phyloP scores from a whole-genome alignment of 179 eudicot genomes.

The Camellia oleifera region DNA sequence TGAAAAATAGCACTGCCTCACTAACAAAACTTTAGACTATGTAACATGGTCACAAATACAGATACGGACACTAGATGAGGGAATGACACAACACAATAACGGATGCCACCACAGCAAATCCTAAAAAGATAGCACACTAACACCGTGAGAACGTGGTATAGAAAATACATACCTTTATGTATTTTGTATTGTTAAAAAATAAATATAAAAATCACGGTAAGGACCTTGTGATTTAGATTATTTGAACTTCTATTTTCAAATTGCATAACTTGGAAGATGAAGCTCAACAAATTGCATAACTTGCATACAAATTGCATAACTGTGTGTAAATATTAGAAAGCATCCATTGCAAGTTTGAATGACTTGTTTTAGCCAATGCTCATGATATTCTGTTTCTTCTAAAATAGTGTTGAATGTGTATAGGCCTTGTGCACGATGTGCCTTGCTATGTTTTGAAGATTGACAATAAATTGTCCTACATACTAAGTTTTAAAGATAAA shows the following conservation, averaged over 20 bases:
- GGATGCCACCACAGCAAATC: neutral
- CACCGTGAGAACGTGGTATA: neutral
- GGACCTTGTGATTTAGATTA: neutral
- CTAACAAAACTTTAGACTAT: neutral
- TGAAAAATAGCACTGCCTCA: neutral
- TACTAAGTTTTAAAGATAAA: too few relatives aligned
- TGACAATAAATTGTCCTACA: too few relatives aligned
- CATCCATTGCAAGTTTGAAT: too few relatives aligned
- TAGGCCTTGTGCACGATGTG: too few relatives aligned
- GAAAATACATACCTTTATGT: neutral
- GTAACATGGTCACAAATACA: neutral
- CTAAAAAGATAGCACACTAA: neutral
- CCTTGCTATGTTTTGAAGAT: too few relatives aligned
- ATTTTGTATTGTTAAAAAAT: neutral
- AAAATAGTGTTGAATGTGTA: too few relatives aligned
- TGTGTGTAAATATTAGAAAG: too few relatives aligned
- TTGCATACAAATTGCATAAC: too few relatives aligned
- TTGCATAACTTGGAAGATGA: neutral
- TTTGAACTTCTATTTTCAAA: neutral
- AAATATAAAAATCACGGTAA: too few relatives aligned
- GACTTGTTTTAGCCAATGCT: too few relatives aligned
- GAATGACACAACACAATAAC: neutral
- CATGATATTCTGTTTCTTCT: too few relatives aligned
- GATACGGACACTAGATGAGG: neutral
- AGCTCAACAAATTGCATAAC: too few relatives aligned